These are phyloP conservation scores for Tetrapisispora namnaoensis DNA, from an alignment of 805 yeast genomes.

Conservation along the genomic window DNA sequence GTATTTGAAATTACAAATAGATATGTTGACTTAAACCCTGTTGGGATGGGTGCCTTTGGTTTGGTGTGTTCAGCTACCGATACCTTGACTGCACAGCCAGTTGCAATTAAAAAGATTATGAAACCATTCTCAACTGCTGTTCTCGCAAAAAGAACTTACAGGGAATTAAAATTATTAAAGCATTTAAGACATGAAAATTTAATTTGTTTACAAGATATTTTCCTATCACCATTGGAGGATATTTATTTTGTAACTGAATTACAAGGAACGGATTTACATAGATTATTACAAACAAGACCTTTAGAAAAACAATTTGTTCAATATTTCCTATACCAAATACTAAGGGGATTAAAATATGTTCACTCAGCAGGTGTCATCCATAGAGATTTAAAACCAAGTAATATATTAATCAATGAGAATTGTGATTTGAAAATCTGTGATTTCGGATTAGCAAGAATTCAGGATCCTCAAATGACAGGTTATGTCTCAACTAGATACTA, in stretches of 20 bases:
- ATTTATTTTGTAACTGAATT: slow-evolving; percentile 93
- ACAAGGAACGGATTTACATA: slow-evolving; percentile 93
- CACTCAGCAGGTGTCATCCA: slow-evolving; percentile 91
- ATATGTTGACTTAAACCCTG: slow-evolving; percentile 88
- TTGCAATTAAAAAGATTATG: slow-evolving; percentile 96
- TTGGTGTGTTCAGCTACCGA: slow-evolving; percentile 94
- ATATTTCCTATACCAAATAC: slow-evolving; percentile 89
- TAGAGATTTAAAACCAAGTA: slow-evolving; percentile 78
- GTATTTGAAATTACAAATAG: slow-evolving; percentile 87
- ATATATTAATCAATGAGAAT: slow-evolving; percentile 77
- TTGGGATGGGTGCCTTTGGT: slow-evolving; percentile 99
- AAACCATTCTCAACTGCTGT: slow-evolving; percentile 94
- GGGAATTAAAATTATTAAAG: slow-evolving; percentile 88
- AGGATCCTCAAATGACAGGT: slow-evolving; percentile 99
- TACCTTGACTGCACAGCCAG: slow-evolving; percentile 80
- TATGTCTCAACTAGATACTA: slow-evolving; percentile 93
- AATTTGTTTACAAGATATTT: slow-evolving; percentile 86
- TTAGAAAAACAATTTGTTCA: slow-evolving; percentile 93
- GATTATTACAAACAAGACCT: slow-evolving; percentile 85
- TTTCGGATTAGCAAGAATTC: slow-evolving; percentile 91
- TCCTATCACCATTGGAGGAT: slow-evolving; percentile 89
- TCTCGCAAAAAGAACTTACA: slow-evolving; percentile 89
- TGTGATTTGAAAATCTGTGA: slow-evolving; percentile 89
- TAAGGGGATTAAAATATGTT: slow-evolving; percentile 80
- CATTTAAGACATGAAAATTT: slow-evolving; percentile 91